Evolutionary conservation across 129 eudicot genomes (phyloP).

Genomic region (Pseudognaphalium luteoalbum): DNA sequence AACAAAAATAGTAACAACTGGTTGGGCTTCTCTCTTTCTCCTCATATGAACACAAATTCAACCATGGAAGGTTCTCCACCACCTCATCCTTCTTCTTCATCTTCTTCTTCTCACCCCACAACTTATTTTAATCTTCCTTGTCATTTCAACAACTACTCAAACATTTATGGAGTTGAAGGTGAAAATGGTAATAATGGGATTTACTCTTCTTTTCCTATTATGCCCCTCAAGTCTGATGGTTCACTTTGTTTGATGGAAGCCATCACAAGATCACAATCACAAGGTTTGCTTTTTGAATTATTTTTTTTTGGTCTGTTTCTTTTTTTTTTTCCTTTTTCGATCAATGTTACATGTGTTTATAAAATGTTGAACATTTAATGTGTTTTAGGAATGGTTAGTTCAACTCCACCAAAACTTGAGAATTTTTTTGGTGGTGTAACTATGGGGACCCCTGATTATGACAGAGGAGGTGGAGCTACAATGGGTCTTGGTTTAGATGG

Average conservation of each 20-base stretch:
- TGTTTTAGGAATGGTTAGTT: conserved; percentile 53
- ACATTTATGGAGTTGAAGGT: conserved; percentile 44
- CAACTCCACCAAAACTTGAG: conserved; percentile 85
- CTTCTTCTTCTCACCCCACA: conserved; percentile 41
- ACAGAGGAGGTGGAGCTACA: conserved; percentile 34
- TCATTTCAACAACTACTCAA: conserved; percentile 41
- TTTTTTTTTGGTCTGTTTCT: neutral
- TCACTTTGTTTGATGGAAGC: conserved; percentile 81
- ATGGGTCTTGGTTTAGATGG: conserved; percentile 18
- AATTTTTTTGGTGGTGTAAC: conserved; percentile 86
- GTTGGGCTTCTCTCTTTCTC: conserved; percentile 86
- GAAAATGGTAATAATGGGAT: conserved; percentile 40
- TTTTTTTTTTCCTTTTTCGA: neutral
- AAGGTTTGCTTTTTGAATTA: conserved; percentile 44
- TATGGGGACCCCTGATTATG: conserved; percentile 73
- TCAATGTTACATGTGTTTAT: conserved; percentile 18
- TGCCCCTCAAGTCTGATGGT: conserved; percentile 83
- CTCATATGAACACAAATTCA: conserved; percentile 49
- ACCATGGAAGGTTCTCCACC: conserved; percentile 45
- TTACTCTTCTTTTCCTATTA: conserved; percentile 54
- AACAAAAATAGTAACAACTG: conserved; percentile 47
- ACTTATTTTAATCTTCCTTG: conserved; percentile 43
- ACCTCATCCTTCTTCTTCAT: conserved; percentile 8
- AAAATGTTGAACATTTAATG: conserved; percentile 10
- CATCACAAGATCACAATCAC: conserved; percentile 62